Percentiles rank a stretch among this genome's conserved stretches.
phyloP scores from a whole-genome alignment of 805 yeast species.

The Zygosaccharomyces pseudorouxii region DNA sequence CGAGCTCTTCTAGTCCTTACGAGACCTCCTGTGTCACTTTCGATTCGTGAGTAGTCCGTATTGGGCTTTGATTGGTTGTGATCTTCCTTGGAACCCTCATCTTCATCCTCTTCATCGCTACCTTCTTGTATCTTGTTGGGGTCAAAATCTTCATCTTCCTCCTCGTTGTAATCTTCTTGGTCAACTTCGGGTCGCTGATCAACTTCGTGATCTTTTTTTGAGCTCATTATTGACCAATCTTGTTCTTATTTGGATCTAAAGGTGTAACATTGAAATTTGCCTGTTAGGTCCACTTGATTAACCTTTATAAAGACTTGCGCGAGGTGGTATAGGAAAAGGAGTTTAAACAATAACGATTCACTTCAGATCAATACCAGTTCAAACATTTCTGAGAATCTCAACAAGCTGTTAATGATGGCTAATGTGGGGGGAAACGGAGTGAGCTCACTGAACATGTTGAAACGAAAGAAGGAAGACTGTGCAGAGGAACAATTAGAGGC shows the following conservation, averaged over 20 bases:
- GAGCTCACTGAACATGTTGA: slow-evolving; percentile 38
- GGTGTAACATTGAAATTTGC: not conserved
- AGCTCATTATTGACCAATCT: not conserved
- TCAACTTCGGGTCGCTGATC: slow-evolving; percentile 17
- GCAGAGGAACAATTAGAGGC: slow-evolving; percentile 41
- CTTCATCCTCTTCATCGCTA: slow-evolving; percentile 31
- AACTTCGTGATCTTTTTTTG: not conserved
- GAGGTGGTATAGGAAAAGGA: slow-evolving; percentile 7
- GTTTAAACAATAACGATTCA: not conserved
- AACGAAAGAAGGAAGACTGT: slow-evolving; percentile 66
- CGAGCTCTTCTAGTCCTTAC: slow-evolving; percentile 68
- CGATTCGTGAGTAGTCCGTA: slow-evolving; percentile 46
- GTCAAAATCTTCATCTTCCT: slow-evolving; percentile 39
- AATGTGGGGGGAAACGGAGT: slow-evolving; percentile 17
- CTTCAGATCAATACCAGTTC: not conserved
- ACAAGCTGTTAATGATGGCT: slow-evolving; percentile 6
- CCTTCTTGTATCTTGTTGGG: slow-evolving; percentile 34
- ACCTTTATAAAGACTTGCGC: slow-evolving; percentile 1
- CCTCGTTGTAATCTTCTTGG: slow-evolving; percentile 33
- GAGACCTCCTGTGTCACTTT: slow-evolving; percentile 55
- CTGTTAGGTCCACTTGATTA: not conserved
- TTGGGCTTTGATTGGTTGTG: slow-evolving; percentile 32
- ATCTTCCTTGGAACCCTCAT: slow-evolving; percentile 33
- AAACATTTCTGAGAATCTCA: not conserved
- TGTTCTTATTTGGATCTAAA: not conserved